These are phyloP conservation scores for Sclerotinia borealis DNA, from an alignment of 2,329 filamentous ascomycete species.

Conservation along the genomic window DNA sequence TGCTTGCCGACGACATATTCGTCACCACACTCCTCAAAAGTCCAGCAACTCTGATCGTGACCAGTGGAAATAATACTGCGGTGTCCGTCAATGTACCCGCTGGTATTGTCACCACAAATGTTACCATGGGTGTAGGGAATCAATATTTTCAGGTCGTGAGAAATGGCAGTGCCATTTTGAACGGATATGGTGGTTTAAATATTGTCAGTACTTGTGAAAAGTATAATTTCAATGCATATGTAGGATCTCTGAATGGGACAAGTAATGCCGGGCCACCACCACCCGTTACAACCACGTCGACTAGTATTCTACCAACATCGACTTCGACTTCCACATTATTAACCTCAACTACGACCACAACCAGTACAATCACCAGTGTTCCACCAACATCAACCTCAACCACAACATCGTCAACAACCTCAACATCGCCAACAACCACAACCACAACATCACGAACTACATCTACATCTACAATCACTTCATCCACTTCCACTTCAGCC, in stretches of 20 bases:
- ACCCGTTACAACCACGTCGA: constrained; percentile 2
- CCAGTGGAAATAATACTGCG: constrained; percentile 25
- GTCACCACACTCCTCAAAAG: constrained; percentile 31
- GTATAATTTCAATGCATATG: constrained; percentile 35
- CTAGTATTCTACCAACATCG: constrained; percentile 4
- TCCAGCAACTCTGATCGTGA: constrained; percentile 29
- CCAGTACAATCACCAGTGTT: neutral
- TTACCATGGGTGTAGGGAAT: constrained; percentile 31
- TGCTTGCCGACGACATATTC: constrained; percentile 31
- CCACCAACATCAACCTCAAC: neutral
- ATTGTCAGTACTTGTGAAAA: constrained; percentile 27
- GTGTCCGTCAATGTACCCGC: constrained; percentile 30
- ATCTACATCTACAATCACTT: neutral
- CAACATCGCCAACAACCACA: neutral
- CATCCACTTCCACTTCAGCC: neutral
- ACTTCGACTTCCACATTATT: constrained; percentile 4
- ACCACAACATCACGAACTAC: neutral
- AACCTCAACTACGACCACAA: neutral
- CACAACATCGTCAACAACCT: neutral
- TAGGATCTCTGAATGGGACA: constrained; percentile 24
- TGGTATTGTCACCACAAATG: constrained; percentile 30
- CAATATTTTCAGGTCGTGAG: constrained; percentile 30
- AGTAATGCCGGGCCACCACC: constrained; percentile 8
- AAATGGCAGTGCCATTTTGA: constrained; percentile 19
- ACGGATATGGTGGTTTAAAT: constrained; percentile 23